Percentiles rank a stretch among this genome's conserved stretches.
Conservation (phyloP, 2,329 filamentous ascomycete species). For the Neonectria coccinea region DNA sequence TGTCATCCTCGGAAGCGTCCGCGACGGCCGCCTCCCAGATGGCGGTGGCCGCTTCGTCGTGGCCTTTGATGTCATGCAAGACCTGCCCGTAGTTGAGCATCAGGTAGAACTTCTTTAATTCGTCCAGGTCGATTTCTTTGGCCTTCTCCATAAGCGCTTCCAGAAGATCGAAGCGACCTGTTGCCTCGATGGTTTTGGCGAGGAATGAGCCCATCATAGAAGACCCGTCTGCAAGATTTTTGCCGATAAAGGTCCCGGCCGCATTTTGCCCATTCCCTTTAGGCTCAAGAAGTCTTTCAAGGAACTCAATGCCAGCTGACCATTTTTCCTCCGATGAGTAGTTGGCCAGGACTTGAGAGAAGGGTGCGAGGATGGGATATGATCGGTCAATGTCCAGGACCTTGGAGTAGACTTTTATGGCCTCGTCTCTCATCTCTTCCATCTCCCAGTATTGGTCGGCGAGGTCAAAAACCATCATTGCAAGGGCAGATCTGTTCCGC, state of each 20-base stretch:
- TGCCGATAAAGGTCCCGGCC: constrained; percentile 2
- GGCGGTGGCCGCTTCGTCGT: constrained; percentile 1
- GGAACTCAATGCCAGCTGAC: constrained; percentile 1
- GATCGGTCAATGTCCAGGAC: constrained; percentile 8
- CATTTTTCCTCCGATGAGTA: constrained; percentile 1
- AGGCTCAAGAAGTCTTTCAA: constrained; percentile 3
- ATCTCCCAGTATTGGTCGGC: constrained; percentile 14
- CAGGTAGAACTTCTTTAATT: neutral
- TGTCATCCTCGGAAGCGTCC: neutral
- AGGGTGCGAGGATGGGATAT: neutral
- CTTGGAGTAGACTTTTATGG: constrained; percentile 11
- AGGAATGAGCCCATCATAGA: neutral
- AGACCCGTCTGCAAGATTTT: neutral
- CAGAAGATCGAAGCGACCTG: constrained; percentile 5
- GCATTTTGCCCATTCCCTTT: constrained; percentile 3
- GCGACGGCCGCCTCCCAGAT: neutral
- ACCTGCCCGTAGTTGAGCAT: neutral
- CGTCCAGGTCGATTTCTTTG: neutral
- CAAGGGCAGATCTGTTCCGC: neutral
- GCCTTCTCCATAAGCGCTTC: neutral
- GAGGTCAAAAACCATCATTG: constrained; percentile 12
- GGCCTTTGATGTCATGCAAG: neutral
- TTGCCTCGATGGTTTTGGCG: neutral
- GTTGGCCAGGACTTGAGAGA: neutral
- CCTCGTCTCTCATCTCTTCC: constrained; percentile 14